These are phyloP conservation scores for Malassezia furfur DNA, from an alignment of 1,284 basidiomycete species.

Conservation along the genomic window DNA sequence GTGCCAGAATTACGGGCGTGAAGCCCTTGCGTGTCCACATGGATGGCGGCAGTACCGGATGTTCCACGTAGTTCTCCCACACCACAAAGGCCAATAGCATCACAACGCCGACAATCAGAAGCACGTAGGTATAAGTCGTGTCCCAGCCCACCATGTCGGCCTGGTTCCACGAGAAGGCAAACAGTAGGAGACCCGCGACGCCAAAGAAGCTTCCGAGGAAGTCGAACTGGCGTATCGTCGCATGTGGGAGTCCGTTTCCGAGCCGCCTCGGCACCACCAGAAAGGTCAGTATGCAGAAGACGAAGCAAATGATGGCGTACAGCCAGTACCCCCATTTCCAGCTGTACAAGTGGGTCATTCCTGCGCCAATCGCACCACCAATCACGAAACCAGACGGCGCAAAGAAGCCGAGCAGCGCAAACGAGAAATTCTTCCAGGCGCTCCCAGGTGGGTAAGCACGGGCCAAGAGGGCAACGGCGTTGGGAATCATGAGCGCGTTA, in stretches of 20 bases:
- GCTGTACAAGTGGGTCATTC: conserved; percentile 10
- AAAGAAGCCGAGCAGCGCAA: conserved; percentile 27
- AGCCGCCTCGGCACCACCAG: conserved; percentile 23
- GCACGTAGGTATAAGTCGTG: conserved; percentile 23
- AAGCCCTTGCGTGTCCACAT: conserved; percentile 20
- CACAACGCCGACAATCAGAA: conserved; percentile 30
- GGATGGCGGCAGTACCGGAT: conserved; percentile 26
- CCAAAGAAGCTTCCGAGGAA: conserved; percentile 25
- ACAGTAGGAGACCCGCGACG: conserved; percentile 24
- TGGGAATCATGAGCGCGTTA: conserved; percentile 28
- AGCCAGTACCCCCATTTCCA: conserved; percentile 35
- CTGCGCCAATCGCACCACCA: conserved; percentile 23
- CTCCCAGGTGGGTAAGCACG: conserved; percentile 23
- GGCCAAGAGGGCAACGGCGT: conserved; percentile 28
- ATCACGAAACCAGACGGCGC: conserved; percentile 34
- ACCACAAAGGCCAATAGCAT: conserved; percentile 22
- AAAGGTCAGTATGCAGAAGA: conserved; percentile 16
- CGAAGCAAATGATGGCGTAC: conserved; percentile 19
- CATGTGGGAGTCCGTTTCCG: conserved; percentile 20
- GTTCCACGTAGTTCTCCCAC: conserved; percentile 15
- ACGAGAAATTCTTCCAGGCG: conserved; percentile 23
- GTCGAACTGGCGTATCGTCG: conserved; percentile 12
- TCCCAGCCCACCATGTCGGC: conserved; percentile 32
- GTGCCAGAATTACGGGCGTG: conserved; percentile 18
- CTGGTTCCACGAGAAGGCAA: conserved; percentile 36